phyloP scores from a whole-genome alignment of 164 flowering plant species.

The Chloranthus sessilifolius region DNA sequence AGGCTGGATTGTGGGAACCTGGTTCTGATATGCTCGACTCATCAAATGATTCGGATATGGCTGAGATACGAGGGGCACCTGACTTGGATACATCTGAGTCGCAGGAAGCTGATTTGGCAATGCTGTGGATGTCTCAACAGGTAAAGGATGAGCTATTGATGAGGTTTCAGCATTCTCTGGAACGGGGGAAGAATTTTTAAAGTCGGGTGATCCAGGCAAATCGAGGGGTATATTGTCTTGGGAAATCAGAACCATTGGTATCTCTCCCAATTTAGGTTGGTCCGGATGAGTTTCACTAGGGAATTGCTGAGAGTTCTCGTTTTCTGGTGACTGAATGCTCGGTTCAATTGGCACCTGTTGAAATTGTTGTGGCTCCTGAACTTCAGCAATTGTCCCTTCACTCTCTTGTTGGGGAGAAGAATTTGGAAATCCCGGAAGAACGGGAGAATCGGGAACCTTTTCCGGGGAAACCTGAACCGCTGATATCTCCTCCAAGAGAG shows the following conservation, averaged over 20 bases:
- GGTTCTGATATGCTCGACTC: slow-evolving; percentile 19
- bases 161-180: not conserved
- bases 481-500: not conserved
- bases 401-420: too few relatives aligned
- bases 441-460: too few relatives aligned
- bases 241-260: slow-evolving; percentile 3
- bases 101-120: not conserved
- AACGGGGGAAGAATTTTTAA: not conserved
- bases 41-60: slow-evolving; percentile 13
- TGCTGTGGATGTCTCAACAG: slow-evolving; percentile 5
- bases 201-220: not conserved
- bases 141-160: slow-evolving; percentile 5
- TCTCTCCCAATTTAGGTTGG: not conserved
- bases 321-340: slow-evolving; percentile 1
- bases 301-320: not conserved
- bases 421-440: too few relatives aligned
- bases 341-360: too few relatives aligned
- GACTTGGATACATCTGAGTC: not conserved
- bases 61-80: not conserved
- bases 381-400: too few relatives aligned
- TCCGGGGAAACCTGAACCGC: too few relatives aligned
- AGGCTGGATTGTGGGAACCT: slow-evolving; percentile 12
- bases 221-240: slow-evolving; percentile 3
- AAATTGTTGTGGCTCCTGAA: too few relatives aligned
- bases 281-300: slow-evolving; percentile 1